These are phyloP conservation scores for Tubosaeta sp. DNA, from an alignment of 768 basidiomycete species.

Conservation along the genomic window DNA sequence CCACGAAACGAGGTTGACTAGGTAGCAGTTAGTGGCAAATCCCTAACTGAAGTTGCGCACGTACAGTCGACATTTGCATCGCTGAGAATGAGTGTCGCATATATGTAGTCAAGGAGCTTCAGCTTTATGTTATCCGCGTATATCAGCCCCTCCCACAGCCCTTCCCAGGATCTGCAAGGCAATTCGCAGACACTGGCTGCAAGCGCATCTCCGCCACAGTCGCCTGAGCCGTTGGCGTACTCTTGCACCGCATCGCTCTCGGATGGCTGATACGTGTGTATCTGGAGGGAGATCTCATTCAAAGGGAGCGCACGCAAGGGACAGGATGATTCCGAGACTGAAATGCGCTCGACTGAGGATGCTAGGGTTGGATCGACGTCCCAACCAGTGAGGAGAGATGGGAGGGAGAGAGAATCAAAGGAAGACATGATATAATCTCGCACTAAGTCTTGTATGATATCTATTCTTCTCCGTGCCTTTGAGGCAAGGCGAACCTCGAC, in stretches of 20 bases:
- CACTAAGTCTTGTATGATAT: constrained; percentile 66
- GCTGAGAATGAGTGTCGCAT: constrained; percentile 89
- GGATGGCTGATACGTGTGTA: constrained; percentile 85
- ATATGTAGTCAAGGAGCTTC: constrained; percentile 88
- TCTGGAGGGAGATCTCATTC: constrained; percentile 60
- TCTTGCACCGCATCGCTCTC: constrained; percentile 69
- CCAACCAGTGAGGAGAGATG: constrained; percentile 76
- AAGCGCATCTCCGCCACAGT: constrained; percentile 64
- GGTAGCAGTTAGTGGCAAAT: constrained; percentile 4
- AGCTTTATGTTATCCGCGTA: constrained; percentile 82
- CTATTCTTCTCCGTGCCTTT: constrained; percentile 67
- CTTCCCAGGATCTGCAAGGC: constrained; percentile 80
- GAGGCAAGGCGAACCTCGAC: constrained; percentile 81
- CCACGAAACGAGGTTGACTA: constrained; percentile 91
- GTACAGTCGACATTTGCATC: constrained; percentile 82
- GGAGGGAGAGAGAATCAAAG: constrained; percentile 63
- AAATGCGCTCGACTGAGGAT: constrained; percentile 72
- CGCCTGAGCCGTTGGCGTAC: constrained; percentile 57
- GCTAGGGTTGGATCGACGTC: constrained; percentile 66
- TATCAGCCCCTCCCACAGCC: constrained; percentile 90
- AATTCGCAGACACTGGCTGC: constrained; percentile 89
- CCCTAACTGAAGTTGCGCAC: constrained; percentile 24
- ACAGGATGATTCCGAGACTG: constrained; percentile 66
- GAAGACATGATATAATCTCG: constrained; percentile 50
- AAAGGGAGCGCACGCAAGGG: constrained; percentile 51